Base-by-base conservation (phyloP, 169 alveolate genomes). In the Eimeria necatrix region DNA sequence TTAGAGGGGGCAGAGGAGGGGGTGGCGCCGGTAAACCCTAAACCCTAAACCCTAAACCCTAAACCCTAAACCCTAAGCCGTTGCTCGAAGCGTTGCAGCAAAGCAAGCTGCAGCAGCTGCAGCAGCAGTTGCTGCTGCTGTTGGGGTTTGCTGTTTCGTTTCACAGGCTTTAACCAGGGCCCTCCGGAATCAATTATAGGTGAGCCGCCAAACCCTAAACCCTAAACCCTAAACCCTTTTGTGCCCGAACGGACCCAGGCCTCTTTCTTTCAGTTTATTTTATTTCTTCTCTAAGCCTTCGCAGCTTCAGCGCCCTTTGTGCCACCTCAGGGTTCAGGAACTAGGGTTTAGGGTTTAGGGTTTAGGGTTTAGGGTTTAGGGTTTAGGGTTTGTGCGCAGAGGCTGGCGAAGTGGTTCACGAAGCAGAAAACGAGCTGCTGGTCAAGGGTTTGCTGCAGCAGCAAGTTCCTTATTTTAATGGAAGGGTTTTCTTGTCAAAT, bases 391-490 rank as follows among this genome's bases (percentile, higher is more conserved):
- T 68, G 78, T 26, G 4, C 52, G 94, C 81, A 90, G 94, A 73
- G 52, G 95, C 95, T 6, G 95, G 96, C 4, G 93, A 89, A 73
- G 93, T 98, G 80, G 60, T 97, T 94, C 99, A 99, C 95, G 97
- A 97, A 53, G 98, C 99, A 93, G 99, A 99, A 96, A 97, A 97
- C 68, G 98, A 98, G 93, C 95, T 98, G 93, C 98, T 99, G n/a
- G 97, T 98, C 81, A 97, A 97, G 96, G 97, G 97, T 96, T 96
- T 68, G n/a, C 86, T 97, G 95, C 74, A 96, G 97, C 94, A 97
- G 97, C 93, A 98, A 97, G 99, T 99, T 52, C 99, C 99, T 76
- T 98, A 98, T 96, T 99, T 98, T 96, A 98, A 98, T 91, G 99
- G 99, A n/a, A 97, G 99, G 4, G 97, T 99, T 78, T 99, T 98